Evolutionary conservation across 1,284 basidiomycete species (phyloP), one percentile per base, ranked within the genome.

Genomic region (Ganoderma sp.): DNA sequence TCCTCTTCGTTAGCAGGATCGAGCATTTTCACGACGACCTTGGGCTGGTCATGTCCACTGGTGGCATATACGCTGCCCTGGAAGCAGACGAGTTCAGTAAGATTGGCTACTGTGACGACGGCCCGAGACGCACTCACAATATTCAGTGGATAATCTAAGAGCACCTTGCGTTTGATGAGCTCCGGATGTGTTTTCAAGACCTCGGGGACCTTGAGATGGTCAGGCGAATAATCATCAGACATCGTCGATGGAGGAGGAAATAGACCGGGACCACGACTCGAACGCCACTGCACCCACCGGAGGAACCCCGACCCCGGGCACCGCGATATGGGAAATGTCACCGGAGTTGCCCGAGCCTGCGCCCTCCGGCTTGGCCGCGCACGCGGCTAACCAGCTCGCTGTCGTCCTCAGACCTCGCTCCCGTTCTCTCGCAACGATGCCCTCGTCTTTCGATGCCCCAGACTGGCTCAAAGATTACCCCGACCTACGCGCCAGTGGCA

Each of bases 301-400:
- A 1, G 34, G 34, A 9, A 37, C 34, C 34, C 34, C 34, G 34
- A 37, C 34, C 34, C 41, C 48, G 48, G 48, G 4, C n/a, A 50
- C n/a, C 48, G 4, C 4, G 48, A 71, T 71, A 61, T 65, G 68
- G 1, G 37, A 14, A 71, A 19, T 8, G n/a, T n/a, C n/a, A n/a
- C 71, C 71, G 71, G 71, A 69, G 68, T 58, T 65, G 60, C 64
- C 71, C 71, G 71, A 73, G 41, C 71, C 68, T 28, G 25, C 25
- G 25, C 25, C 25, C 25, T 28, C 25, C 25, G 25, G 25, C 25
- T 28, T 28, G 25, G 25, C 25, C 25, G 25, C 25, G 25, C 25
- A 28, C 25, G 25, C 25, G 25, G 25, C 25, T 28, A 28, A 2
- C 25, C 25, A 2, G 25, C 25, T 28, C 25, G 34, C 34, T 37